These are phyloP conservation scores for Paracoccidioides lutzii DNA, from an alignment of 2,329 filamentous ascomycete species.

Conservation along the genomic window DNA sequence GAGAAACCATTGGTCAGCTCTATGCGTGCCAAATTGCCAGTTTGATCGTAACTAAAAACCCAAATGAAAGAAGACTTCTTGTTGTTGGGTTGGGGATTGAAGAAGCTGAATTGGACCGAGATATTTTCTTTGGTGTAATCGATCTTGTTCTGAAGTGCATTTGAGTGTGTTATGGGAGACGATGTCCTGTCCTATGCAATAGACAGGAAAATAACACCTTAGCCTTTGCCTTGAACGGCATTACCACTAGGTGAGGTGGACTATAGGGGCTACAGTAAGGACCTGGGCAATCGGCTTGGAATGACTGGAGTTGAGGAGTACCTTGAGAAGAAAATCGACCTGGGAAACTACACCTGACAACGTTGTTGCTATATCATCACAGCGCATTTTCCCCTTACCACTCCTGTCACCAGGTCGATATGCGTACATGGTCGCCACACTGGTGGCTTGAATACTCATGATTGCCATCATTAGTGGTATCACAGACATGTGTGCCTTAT, in stretches of 20 bases:
- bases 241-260: background rate
- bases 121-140: constrained; percentile 31
- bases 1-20: constrained; percentile 75
- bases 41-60: constrained; percentile 57
- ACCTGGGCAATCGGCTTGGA: too few relatives aligned
- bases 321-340: too few relatives aligned
- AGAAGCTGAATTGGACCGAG: constrained; percentile 28
- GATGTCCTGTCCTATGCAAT: background rate
- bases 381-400: too few relatives aligned
- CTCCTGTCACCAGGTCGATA: background rate
- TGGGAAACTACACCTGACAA: too few relatives aligned
- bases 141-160: constrained; percentile 33
- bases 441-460: background rate
- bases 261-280: too few relatives aligned
- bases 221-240: background rate
- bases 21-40: constrained; percentile 83
- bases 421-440: background rate
- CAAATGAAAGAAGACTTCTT: constrained; percentile 47
- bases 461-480: background rate
- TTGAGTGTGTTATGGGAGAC: constrained; percentile 12
- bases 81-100: constrained; percentile 47
- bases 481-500: too few relatives aligned
- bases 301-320: too few relatives aligned
- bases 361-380: too few relatives aligned
- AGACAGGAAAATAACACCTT: background rate